Base-by-base conservation (phyloP, 805 yeast species). In the Kuraishia floccosa region DNA sequence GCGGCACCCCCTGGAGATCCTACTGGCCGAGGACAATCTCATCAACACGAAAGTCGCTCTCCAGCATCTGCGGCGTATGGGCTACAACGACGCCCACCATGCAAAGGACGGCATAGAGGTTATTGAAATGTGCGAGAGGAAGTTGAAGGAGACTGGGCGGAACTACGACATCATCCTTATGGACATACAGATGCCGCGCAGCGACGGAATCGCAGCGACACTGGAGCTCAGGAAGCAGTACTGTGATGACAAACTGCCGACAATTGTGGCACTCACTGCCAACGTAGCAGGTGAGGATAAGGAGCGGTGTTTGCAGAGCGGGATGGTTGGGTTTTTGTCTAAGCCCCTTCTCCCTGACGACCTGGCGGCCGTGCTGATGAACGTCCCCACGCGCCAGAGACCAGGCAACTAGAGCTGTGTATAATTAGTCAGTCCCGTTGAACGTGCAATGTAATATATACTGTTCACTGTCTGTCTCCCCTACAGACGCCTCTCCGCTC, bases 181-280 rank as follows among this genome's bases (percentile, higher is more conserved):
- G 66, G 80, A 74, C 42, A 94, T 84, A 27, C 95, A 84, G 52
- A 84, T 84, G 95, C 94, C 94, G 6, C 83, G 82, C 11, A 85
- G 84, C 91, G 81, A 74, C 44, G 81, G 81, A 1, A 57, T 70
- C n/a, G 58, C 63, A 4, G 62, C 72, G 2, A 58, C 71, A 0
- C 46, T 46, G 7, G 68, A 63, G 33, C 42, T 66, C 24, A 43
- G 41, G 26, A 45, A 49, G 28, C 32, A 43, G 17, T 65, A 63
- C 32, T 22, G 22, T 1, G 49, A 43, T 7, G 37, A 40, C 12
- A 41, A 43, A 3, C 39, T 55, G 28, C 68, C 70, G n/a, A 42
- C 52, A 12, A 50, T 66, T 5, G 58, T 66, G 9, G 72, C 72
- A 8, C 46, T 66, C 36, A 67, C 71, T 7, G 72, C 72, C 11